Evolutionary conservation across 2,329 filamentous ascomycete species (phyloP).

Genomic region (Colletotrichum coccodes): DNA sequence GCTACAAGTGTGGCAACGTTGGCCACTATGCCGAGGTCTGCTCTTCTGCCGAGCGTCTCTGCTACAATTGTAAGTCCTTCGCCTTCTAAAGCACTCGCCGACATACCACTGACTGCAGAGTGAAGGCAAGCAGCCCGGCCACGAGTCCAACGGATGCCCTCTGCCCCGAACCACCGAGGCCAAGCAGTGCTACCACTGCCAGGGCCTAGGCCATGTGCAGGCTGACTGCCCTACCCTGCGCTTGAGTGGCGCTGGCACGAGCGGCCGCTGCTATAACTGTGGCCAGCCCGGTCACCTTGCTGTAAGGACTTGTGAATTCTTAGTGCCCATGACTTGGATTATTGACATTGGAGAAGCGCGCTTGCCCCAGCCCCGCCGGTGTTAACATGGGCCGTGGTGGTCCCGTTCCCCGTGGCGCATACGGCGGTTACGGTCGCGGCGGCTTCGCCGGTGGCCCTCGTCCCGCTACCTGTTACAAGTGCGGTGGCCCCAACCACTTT

Average conservation of each 20-base stretch:
- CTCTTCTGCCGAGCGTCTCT: conserved; percentile 96
- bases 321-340: neutral
- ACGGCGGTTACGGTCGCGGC: conserved; percentile 74
- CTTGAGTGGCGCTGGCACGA: conserved; percentile 82
- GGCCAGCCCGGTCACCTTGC: conserved; percentile 93
- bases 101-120: conserved; percentile 4
- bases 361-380: conserved; percentile 81
- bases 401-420: conserved; percentile 77
- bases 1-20: conserved; percentile 86
- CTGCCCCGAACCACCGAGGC: conserved; percentile 96
- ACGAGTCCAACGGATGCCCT: conserved; percentile 98
- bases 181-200: conserved; percentile 99
- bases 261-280: conserved; percentile 96
- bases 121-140: conserved; percentile 84
- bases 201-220: conserved; percentile 97
- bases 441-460: conserved; percentile 78
- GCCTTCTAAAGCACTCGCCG: neutral
- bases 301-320: conserved; percentile 59
- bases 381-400: conserved; percentile 72
- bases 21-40: conserved; percentile 90
- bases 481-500: conserved; percentile 93
- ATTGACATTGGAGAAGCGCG: conserved; percentile 63
- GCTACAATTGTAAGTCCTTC: conserved; percentile 92
- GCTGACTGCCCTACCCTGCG: conserved; percentile 98
- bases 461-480: conserved; percentile 79